Base-by-base conservation (phyloP, 441 rosid genomes). In the Adansonia madagascariensis region DNA sequence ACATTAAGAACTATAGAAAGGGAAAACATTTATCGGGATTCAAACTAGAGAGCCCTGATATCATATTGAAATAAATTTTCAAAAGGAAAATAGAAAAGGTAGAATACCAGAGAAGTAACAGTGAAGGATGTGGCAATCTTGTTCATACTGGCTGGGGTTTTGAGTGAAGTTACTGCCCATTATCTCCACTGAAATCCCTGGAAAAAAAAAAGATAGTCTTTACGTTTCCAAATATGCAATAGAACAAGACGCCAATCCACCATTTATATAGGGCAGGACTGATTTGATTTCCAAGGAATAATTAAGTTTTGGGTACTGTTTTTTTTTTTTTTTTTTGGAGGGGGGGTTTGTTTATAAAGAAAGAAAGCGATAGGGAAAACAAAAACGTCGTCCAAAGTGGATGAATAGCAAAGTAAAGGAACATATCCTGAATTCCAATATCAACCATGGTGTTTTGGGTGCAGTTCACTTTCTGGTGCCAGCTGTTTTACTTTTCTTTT, bases 341-440 rank as follows among this genome's bases (percentile, higher is more conserved):
- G 24, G 35, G 35, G 35, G 35, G 4, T 31, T 31, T 31, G 46
- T 11, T 35, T 1, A 53, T 27, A 35, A 71, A 55, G 27, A 31
- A 39, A 35, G 39, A 55, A 55, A 18, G 52, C 24, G 15, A 15
- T 11, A 15, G 50, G 14, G 20, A 17, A 64, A 50, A 9, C 50
- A 63, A 64, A 11, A 35, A 49, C 10, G 12, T 49, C 78, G 72
- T 75, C 71, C 62, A 75, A 49, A 75, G 78, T 75, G 78, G 78
- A 75, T 39, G 68, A 74, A 74, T 43, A 74, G 18, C 17, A 18
- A 43, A 44, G 1, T 31, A 31, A 15, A 43, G 35, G 69, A 74
- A 60, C 46, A 74, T 46, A 74, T 74, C 24, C 69, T 74, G 2
- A 27, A 27, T 46, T 74, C 77, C 69, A 74, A 74, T 74, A 74